Base-by-base conservation (phyloP, 2,329 filamentous ascomycete species). In the Clonostachys sp. region DNA sequence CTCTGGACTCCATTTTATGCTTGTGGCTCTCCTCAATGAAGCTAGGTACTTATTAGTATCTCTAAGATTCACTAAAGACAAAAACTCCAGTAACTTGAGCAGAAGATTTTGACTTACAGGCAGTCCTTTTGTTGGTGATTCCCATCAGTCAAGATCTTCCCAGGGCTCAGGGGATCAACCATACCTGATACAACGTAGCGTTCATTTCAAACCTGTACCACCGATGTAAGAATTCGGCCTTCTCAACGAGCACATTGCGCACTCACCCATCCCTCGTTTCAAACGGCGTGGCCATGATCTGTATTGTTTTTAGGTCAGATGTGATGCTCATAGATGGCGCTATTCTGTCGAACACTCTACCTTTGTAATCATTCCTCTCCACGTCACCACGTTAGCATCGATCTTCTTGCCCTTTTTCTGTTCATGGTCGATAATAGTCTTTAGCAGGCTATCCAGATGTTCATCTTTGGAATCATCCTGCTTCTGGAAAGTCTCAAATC, bases 301-400 rank as follows among this genome's bases (percentile, higher is more conserved):
- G 40, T 10, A 10, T 30, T 30, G n/a, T 30, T 5, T 10, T 14
- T 12, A 8, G 16, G 41, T 56, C 42, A 57, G 51, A 33, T 42
- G 7, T 2, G 41, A 14, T 9, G 9, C 24, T 30, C 24, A 30
- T 5, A 5, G 24, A 10, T 4, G 24, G 6, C 8, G 24, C 8
- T 30, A 42, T 16, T n/a, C 42, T 33, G 20, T 3, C 10, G 8
- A 45, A 35, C 18, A 33, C n/a, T 44, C 33, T 16, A 91, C 90
- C 78, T 96, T 99, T 52, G 94, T 97, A 86, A 99, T 91, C 90
- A 97, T 96, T 36, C 94, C 94, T 59, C 94, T 78, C 92, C 92
- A 99, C 2, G 92, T 97, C 45, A 97, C 77, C 42, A 97, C 64
- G 57, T 95, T 83, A 3, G 87, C 86, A 51, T 91, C 84, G 34